phyloP scores from a whole-genome alignment of 2,329 filamentous ascomycete species.

The Fusarium sp. region DNA sequence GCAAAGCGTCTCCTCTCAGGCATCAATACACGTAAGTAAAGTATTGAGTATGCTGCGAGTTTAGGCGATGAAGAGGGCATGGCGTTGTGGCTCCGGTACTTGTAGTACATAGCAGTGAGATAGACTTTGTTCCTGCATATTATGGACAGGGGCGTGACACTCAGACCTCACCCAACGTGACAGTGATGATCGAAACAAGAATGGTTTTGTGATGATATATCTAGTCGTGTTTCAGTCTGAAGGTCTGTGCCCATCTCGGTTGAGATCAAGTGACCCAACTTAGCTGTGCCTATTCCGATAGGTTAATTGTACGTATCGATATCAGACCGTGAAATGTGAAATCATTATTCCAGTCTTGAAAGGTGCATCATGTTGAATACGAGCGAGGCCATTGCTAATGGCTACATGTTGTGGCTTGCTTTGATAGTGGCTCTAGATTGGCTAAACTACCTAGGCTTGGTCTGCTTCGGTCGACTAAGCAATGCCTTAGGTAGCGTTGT shows the following conservation, averaged over 20 bases:
- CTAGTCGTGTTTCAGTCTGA: background rate
- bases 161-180: background rate
- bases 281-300: background rate
- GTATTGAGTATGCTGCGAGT: background rate
- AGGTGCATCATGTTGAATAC: background rate
- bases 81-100: background rate
- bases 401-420: background rate
- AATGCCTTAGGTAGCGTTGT: background rate
- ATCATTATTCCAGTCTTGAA: background rate
- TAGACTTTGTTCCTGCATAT: slow-evolving; percentile 21
- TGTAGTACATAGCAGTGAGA: background rate
- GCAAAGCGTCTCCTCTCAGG: background rate
- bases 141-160: background rate
- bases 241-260: background rate
- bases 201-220: background rate
- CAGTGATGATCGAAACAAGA: background rate
- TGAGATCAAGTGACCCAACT: background rate
- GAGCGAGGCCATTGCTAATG: background rate
- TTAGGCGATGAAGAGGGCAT: background rate
- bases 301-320: background rate
- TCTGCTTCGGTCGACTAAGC: background rate
- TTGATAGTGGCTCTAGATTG: background rate
- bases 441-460: background rate
- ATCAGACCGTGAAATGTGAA: background rate
- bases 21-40: background rate